Evolutionary conservation across 1,284 basidiomycete genomes (phyloP).

Genomic region (Malassezia restricta): DNA sequence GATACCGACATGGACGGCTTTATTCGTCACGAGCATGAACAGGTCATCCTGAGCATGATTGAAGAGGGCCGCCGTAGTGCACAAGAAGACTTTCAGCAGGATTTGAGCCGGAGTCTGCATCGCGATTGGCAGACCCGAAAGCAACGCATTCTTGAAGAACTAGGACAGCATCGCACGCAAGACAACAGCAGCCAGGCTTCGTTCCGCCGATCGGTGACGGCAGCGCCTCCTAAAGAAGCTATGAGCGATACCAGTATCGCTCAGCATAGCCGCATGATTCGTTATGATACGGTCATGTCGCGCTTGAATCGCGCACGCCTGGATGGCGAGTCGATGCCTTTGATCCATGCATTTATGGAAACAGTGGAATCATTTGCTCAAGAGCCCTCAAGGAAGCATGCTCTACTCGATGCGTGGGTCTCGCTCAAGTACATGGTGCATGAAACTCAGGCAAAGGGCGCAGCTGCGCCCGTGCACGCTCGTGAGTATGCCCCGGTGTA

Average conservation of each 20-base stretch:
- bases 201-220: constrained; percentile 8
- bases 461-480: constrained; percentile 42
- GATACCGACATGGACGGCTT: constrained; percentile 75
- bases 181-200: constrained; percentile 11
- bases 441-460: constrained; percentile 47
- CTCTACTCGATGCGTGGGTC: constrained; percentile 48
- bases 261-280: constrained; percentile 40
- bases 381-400: constrained; percentile 29
- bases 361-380: constrained; percentile 19
- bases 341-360: constrained; percentile 33
- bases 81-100: constrained; percentile 68
- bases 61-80: constrained; percentile 77
- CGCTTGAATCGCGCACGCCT: constrained; percentile 37
- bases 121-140: constrained; percentile 82
- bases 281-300: constrained; percentile 36
- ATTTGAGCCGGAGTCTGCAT: constrained; percentile 62
- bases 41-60: constrained; percentile 81
- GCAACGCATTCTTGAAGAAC: constrained; percentile 75
- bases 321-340: constrained; percentile 22
- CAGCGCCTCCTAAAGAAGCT: not conserved
- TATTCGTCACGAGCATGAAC: constrained; percentile 79
- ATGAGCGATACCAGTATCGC: constrained; percentile 10
- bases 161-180: constrained; percentile 51
- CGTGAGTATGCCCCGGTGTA: constrained; percentile 51
- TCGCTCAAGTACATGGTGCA: constrained; percentile 48